Percentiles rank a stretch among this genome's conserved stretches.
Evolutionary conservation across 2,329 filamentous ascomycete species (phyloP).

Genomic region (Clonostachys sp.): DNA sequence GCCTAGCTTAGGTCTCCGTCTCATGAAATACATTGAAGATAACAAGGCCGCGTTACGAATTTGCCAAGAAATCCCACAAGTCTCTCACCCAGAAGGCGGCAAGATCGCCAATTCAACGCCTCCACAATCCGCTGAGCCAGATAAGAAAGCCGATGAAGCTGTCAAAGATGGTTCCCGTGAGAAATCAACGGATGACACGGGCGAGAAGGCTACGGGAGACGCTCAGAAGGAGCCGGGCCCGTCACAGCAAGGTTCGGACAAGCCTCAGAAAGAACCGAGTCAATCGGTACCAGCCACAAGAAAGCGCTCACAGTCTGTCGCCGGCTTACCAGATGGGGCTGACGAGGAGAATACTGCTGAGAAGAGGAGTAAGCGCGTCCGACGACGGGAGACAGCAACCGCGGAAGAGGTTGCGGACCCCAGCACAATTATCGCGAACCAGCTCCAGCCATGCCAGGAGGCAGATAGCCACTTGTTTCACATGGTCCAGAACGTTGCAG

Average conservation of each 20-base stretch:
- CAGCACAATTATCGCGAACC: constrained; percentile 44
- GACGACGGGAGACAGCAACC: constrained; percentile 48
- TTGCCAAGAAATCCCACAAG: constrained; percentile 15
- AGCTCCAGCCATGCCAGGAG: constrained; percentile 52
- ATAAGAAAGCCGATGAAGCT: constrained; percentile 3
- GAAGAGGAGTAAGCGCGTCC: constrained; percentile 62
- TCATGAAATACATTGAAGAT: constrained; percentile 23
- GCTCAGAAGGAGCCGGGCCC: not conserved
- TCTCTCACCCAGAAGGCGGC: too few species aligned
- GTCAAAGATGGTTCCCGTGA: constrained; percentile 1
- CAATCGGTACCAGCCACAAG: constrained; percentile 39
- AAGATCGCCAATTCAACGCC: too few species aligned
- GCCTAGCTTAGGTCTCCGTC: constrained; percentile 23
- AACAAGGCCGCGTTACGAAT: constrained; percentile 16
- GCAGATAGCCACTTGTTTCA: constrained; percentile 52
- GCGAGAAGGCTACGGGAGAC: constrained; percentile 2
- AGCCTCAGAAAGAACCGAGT: constrained; percentile 21
- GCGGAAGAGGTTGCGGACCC: constrained; percentile 49
- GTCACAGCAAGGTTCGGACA: constrained; percentile 5
- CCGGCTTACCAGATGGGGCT: constrained; percentile 48
- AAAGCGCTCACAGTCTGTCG: constrained; percentile 59
- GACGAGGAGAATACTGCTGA: constrained; percentile 55
- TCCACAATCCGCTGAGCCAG: too few species aligned
- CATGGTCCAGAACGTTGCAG: constrained; percentile 48
- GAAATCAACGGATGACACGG: constrained; percentile 2